phyloP scores from a whole-genome alignment of 2,329 filamentous ascomycete species.

The Cladosporium sphaerospermum region DNA sequence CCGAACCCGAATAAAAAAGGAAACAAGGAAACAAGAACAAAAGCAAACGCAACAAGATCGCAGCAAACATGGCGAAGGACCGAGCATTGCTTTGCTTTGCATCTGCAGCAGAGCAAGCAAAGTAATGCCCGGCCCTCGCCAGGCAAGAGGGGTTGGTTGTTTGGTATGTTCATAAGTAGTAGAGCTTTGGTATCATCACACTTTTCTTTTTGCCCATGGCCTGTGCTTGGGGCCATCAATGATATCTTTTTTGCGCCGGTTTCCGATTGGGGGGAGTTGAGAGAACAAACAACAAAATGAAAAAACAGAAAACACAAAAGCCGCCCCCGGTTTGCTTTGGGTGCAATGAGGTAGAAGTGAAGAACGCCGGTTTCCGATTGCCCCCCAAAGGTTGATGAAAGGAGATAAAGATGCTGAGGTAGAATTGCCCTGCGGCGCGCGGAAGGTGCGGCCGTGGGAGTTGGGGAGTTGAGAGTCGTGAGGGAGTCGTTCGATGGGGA shows the following conservation, averaged over 20 bases:
- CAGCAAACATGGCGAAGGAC: not conserved
- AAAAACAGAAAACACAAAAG: not conserved
- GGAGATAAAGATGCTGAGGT: not conserved
- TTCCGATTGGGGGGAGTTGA: not conserved
- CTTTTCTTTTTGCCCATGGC: conserved; percentile 8
- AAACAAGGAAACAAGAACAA: not conserved
- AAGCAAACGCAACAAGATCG: not conserved
- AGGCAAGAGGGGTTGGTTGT: not conserved
- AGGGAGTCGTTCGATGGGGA: no score
- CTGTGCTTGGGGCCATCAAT: conserved; percentile 9
- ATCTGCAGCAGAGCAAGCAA: not conserved
- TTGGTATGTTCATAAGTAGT: conserved; percentile 12
- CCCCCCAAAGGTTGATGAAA: conserved; percentile 1
- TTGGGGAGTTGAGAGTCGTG: not conserved
- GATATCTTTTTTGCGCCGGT: conserved; percentile 8
- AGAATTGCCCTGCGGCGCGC: not conserved
- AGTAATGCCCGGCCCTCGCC: not conserved
- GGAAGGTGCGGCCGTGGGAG: not conserved
- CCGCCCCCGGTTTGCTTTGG: not conserved
- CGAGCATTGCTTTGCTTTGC: not conserved
- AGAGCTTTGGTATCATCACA: conserved; percentile 12
- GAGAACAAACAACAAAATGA: not conserved
- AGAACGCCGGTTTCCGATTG: conserved; percentile 1
- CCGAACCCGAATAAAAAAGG: not conserved
- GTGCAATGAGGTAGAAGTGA: not conserved